Conservation (phyloP, 1,284 basidiomycete species). For the Melampsora americana region DNA sequence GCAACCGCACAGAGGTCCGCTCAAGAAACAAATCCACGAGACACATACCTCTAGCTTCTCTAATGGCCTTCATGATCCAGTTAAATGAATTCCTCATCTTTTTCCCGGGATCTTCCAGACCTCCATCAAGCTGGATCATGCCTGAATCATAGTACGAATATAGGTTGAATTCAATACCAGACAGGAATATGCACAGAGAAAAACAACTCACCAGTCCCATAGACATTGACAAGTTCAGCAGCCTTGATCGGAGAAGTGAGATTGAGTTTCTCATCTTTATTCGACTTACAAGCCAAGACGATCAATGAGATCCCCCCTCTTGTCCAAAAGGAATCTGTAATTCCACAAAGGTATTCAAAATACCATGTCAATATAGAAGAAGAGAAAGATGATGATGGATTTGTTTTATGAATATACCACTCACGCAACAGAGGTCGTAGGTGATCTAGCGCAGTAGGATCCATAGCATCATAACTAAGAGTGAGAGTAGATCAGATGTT, state of each 20-base stretch:
- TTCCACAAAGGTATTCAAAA: not conserved
- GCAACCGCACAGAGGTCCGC: not conserved
- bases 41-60: constrained; percentile 48
- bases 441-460: constrained; percentile 46
- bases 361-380: not conserved
- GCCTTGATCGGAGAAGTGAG: constrained; percentile 48
- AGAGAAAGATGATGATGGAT: not conserved
- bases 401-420: constrained; percentile 1
- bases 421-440: constrained; percentile 48
- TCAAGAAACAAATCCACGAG: not conserved
- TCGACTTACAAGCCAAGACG: constrained; percentile 52
- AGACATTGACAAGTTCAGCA: constrained; percentile 49
- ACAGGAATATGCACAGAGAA: not conserved
- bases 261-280: constrained; percentile 40
- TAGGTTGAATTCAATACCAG: not conserved
- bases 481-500: not conserved
- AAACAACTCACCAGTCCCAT: constrained; percentile 43
- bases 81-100: constrained; percentile 51
- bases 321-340: constrained; percentile 51
- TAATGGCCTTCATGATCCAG: constrained; percentile 50
- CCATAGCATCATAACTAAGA: constrained; percentile 50
- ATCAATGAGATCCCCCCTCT: constrained; percentile 50
- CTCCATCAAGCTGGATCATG: constrained; percentile 52
- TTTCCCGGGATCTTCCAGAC: constrained; percentile 48
- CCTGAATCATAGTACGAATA: constrained; percentile 45